Base-by-base conservation (phyloP, 164 flowering plant species). In the Vitis labrusca region DNA sequence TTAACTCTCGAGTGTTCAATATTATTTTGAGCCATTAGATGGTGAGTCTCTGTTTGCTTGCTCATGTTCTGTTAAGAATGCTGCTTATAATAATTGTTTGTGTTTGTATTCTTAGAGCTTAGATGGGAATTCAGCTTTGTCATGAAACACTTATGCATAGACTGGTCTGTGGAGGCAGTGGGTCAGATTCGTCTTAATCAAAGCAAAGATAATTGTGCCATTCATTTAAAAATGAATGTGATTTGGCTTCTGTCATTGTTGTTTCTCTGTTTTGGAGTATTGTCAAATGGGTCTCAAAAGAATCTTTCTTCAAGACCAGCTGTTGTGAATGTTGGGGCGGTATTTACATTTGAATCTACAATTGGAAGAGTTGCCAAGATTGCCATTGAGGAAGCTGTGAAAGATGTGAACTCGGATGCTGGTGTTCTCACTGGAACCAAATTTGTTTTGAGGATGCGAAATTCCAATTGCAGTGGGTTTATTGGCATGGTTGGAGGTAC, bases 341-440 rank as follows among this genome's bases (percentile, higher is more conserved):
- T 93, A 67, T 85, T 93, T 67, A 76, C 89, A n/a, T 81, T 84
- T 52, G 75, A 91, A 32, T 93, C 99, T 29, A 83, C 91, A 13
- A 89, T 93, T 50, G 99, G 98, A 19, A 85, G 78, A 81, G 95
- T 86, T 23, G 97, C 98, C 16, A 87, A 88, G 80, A 76, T 89
- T 73, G 98, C 98, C 8, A 91, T 96, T 64, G 80, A 84, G 61
- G 85, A 86, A 66, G 99, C 98, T 50, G 83, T 92, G 48, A 78
- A 89, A 57, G 99, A 96, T 85, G 89, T 96, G 14, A 96, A 96
- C 69, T 67, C 89, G 44, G 70, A 92, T 73, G 77, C 88, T 11
- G 79, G 74, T 73, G 73, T 93, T 73, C 97, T 96, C 30, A 75
- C 47, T 17, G 97, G 92, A 49, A 82, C 91, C 2, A 79, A 83